Percentiles rank a stretch among this genome's conserved stretches.
Conservation (phyloP, 176 grass and related monocot genomes). For the Chrysopogon serrulatus region DNA sequence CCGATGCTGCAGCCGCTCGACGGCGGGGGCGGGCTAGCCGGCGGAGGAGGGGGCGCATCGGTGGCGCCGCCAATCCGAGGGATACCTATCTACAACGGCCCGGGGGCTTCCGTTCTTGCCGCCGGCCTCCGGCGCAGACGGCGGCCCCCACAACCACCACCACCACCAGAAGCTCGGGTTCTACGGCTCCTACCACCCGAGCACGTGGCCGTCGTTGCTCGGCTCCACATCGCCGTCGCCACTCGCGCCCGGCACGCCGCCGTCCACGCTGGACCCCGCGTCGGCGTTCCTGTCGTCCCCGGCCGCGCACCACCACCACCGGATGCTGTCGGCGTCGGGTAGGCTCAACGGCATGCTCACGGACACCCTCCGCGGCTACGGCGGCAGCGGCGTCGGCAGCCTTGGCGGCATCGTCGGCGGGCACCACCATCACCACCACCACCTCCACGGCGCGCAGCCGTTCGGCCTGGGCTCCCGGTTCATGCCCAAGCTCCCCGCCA, state of each 20-base stretch:
- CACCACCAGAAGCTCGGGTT: constrained; percentile 46
- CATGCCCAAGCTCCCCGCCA: constrained; percentile 76
- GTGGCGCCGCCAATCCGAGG: constrained; percentile 58
- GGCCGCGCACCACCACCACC: constrained; percentile 65
- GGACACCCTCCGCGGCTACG: constrained; percentile 65
- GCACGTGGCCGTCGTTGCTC: constrained; percentile 31
- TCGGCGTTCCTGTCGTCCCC: constrained; percentile 42
- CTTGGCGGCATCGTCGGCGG: constrained; percentile 26
- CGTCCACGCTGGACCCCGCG: constrained; percentile 34
- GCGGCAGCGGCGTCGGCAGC: background rate
- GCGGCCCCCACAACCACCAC: background rate
- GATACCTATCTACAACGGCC: constrained; percentile 82
- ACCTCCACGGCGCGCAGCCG: constrained; percentile 44
- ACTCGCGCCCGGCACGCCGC: background rate
- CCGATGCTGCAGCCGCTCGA: constrained; percentile 43
- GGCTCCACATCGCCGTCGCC: constrained; percentile 35
- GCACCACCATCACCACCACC: constrained; percentile 39
- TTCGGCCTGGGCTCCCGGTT: constrained; percentile 71
- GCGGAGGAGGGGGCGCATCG: constrained; percentile 5
- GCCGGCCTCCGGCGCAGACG: constrained; percentile 12
- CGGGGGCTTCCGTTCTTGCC: constrained; percentile 55
- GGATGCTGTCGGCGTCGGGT: constrained; percentile 58
- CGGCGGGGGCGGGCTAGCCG: background rate
- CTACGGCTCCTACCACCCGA: constrained; percentile 34
- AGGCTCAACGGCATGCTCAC: constrained; percentile 74